These are phyloP conservation scores for Malassezia restricta DNA, from an alignment of 1,284 basidiomycete genomes.

Conservation along the genomic window DNA sequence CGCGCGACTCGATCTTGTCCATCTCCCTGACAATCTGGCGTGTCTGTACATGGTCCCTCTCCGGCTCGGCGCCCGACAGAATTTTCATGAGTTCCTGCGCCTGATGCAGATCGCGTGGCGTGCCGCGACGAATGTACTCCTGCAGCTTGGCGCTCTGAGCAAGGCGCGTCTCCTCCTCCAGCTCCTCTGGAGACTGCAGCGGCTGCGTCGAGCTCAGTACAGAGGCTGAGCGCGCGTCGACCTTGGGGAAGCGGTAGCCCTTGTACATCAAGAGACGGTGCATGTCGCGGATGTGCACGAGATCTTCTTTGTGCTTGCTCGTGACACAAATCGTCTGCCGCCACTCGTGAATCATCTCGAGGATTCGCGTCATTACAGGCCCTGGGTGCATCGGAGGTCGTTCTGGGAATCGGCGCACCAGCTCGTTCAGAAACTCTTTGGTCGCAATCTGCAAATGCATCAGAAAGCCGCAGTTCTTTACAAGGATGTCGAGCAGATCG, in stretches of 20 bases:
- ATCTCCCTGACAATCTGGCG: constrained; percentile 78
- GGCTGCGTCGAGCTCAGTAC: constrained; percentile 53
- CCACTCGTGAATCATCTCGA: constrained; percentile 89
- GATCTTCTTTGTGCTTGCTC: constrained; percentile 86
- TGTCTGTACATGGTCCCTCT: constrained; percentile 84
- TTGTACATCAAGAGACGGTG: constrained; percentile 88
- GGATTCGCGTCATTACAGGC: constrained; percentile 81
- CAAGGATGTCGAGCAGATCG: constrained; percentile 71
- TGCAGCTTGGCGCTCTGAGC: constrained; percentile 95
- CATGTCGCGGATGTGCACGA: constrained; percentile 97
- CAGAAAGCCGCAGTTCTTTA: constrained; percentile 88
- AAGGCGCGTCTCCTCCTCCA: constrained; percentile 86
- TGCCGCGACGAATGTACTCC: constrained; percentile 89
- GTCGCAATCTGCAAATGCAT: constrained; percentile 96
- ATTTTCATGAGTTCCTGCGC: constrained; percentile 97
- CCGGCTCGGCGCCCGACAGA: constrained; percentile 68
- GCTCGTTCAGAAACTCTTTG: constrained; percentile 96
- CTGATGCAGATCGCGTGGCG: constrained; percentile 82
- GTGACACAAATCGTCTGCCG: constrained; percentile 82
- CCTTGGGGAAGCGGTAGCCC: constrained; percentile 43
- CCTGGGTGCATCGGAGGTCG: constrained; percentile 87
- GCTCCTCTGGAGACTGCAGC: constrained; percentile 83
- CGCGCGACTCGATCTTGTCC: constrained; percentile 85
- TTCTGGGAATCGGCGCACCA: constrained; percentile 94
- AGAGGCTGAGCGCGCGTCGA: constrained; percentile 32